A percentile compares a stretch with the other conserved stretches of the same genome.
Evolutionary conservation across 2,329 filamentous ascomycete species (phyloP).

Genomic region (Fusarium sp.): DNA sequence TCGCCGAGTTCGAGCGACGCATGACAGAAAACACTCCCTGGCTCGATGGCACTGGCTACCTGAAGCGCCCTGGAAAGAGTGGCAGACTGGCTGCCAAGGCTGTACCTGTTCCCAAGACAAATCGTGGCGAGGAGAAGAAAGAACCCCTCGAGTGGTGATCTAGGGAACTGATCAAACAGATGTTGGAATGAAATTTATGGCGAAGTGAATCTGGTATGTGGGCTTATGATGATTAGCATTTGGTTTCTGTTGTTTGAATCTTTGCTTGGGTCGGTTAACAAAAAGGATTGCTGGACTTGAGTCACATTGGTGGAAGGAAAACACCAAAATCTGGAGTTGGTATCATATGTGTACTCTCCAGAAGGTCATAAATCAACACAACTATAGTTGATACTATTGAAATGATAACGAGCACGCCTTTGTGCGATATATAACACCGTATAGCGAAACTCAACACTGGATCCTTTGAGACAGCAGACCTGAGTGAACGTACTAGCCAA

Average conservation of each 20-base stretch:
- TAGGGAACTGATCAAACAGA: constrained; percentile 5
- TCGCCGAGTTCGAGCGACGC: constrained; percentile 82
- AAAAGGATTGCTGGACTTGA: constrained; percentile 27
- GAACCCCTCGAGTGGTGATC: constrained; percentile 91
- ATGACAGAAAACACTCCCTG: constrained; percentile 85
- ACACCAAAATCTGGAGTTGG: constrained; percentile 28
- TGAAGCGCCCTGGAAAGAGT: constrained; percentile 70
- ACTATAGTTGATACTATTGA: constrained; percentile 18
- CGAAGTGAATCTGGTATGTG: constrained; percentile 41
- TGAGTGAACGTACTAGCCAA: not conserved
- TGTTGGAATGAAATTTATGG: constrained; percentile 40
- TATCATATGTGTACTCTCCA: constrained; percentile 24
- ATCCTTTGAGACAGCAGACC: not conserved
- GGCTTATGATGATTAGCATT: constrained; percentile 44
- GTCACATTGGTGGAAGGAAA: constrained; percentile 29
- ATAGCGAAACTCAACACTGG: not conserved
- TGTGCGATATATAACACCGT: constrained; percentile 5
- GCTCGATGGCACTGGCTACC: constrained; percentile 88
- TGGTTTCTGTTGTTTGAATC: constrained; percentile 29
- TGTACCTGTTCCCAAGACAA: constrained; percentile 85
- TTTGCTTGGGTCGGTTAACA: constrained; percentile 24
- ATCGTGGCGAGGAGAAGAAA: constrained; percentile 83
- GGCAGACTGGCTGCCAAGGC: constrained; percentile 70
- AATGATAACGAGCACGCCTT: constrained; percentile 25
- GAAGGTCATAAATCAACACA: constrained; percentile 28